Conservation (phyloP, 2,329 filamentous ascomycete species). For the Penicillium sp. region DNA sequence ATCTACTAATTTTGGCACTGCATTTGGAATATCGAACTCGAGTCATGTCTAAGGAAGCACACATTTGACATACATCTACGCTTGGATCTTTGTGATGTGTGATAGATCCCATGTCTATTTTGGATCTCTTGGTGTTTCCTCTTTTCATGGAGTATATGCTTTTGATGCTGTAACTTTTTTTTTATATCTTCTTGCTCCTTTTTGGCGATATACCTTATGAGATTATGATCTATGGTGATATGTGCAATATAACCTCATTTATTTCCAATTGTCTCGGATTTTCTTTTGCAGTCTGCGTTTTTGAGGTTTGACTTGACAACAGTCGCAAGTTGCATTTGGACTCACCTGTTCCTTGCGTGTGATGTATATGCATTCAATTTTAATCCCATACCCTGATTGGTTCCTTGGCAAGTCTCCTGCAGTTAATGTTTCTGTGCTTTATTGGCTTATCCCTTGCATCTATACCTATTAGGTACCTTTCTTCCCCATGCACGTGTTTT, state of each 20-base stretch:
- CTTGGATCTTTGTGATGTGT: constrained; percentile 10
- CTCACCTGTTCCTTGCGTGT: constrained; percentile 22
- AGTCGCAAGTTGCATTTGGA: constrained; percentile 3
- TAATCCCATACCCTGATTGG: neutral
- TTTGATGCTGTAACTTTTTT: neutral
- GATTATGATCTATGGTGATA: constrained; percentile 7
- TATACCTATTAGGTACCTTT: constrained; percentile 6
- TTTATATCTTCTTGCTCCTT: neutral
- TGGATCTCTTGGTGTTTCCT: neutral
- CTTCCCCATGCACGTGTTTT: constrained; percentile 16
- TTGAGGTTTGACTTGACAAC: neutral
- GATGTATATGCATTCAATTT: constrained; percentile 9
- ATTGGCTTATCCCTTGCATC: constrained; percentile 17
- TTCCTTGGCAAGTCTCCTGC: constrained; percentile 3
- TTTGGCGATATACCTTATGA: constrained; percentile 7
- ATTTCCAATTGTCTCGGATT: neutral
- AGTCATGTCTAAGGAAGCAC: constrained; percentile 13
- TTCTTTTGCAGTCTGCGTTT: neutral
- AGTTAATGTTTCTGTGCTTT: neutral
- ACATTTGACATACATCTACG: neutral
- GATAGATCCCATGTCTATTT: neutral
- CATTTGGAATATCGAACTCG: constrained; percentile 36
- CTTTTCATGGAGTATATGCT: neutral
- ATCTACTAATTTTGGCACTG: constrained; percentile 48
- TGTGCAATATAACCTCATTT: constrained; percentile 7